Base-by-base conservation (phyloP, 495 filamentous ascomycete genomes). In the Patellaria atrata region DNA sequence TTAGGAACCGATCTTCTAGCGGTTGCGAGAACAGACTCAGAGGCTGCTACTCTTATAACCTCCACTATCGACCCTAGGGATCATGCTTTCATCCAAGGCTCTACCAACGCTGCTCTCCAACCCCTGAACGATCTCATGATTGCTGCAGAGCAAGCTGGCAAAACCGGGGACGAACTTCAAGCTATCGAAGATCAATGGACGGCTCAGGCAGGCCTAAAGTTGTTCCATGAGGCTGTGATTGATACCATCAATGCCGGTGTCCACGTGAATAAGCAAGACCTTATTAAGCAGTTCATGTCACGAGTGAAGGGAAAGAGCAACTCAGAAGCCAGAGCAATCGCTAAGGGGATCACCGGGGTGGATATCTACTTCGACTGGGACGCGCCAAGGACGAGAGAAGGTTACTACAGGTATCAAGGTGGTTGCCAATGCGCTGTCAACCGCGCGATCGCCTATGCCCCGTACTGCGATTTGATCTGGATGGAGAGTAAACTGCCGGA, bases 401-500 rank as follows among this genome's bases (percentile, higher is more conserved):
- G 89, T 11, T 97, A 73, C 68, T 96, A 96, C 62, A 67, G 89
- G 27, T 77, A 93, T 54, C 61, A 79, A 57, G 89, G 91, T 39
- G 89, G 89, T 36, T 92, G 82, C 45, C 75, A 83, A 51, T 94
- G 83, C 52, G 82, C 83, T 19, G 68, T 97, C 48, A 93, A 92
- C 65, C 73, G 89, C 22, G 89, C 83, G 3, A 61, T 91, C 26
- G 82, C 89, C 2, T 97, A 85, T 53, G 91, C 84, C 2, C 91
- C 89, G 6, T 94, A 92, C 61, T 76, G 78, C 29, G 89, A 97
- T 51, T 67, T 92, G 48, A 82, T 97, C 57, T 97, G 89, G 89
- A 97, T 97, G 89, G 89, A 97, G 73, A 82, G 75, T 64, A 93
- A 93, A 60, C 65, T 93, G 36, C 89, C 89, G 27, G 89, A 96